These are phyloP conservation scores for Penicillium malachiteum DNA, from an alignment of 495 filamentous ascomycete species.

Conservation along the genomic window DNA sequence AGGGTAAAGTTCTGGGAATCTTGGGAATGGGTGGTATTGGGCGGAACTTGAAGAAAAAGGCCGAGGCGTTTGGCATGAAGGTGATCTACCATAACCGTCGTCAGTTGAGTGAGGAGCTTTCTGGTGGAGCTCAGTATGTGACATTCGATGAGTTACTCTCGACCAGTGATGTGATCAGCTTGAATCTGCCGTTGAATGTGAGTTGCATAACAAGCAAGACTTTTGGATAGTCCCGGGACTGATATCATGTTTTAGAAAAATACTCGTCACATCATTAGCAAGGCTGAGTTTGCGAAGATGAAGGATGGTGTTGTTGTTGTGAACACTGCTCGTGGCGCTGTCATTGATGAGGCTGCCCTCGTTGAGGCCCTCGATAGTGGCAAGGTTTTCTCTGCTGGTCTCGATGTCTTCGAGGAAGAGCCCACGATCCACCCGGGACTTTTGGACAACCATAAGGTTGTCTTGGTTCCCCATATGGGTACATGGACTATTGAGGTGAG, in stretches of 20 bases:
- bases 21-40: slow-evolving; percentile 91
- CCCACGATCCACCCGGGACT: slow-evolving; percentile 63
- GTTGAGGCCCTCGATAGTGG: slow-evolving; percentile 61
- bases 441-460: slow-evolving; percentile 56
- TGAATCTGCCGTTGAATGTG: slow-evolving; percentile 77
- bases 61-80: slow-evolving; percentile 62
- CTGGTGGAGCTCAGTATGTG: slow-evolving; percentile 64
- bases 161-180: slow-evolving; percentile 69
- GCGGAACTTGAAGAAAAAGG: slow-evolving; percentile 54
- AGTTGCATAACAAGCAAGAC: slow-evolving; percentile 20
- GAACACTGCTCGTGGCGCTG: slow-evolving; percentile 67
- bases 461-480: slow-evolving; percentile 69
- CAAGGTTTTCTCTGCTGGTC: slow-evolving; percentile 58
- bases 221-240: neutral
- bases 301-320: slow-evolving; percentile 70
- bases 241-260: slow-evolving; percentile 43
- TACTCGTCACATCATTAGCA: slow-evolving; percentile 66
- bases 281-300: slow-evolving; percentile 63
- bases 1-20: slow-evolving; percentile 68
- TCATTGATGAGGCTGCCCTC: slow-evolving; percentile 71
- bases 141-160: slow-evolving; percentile 65
- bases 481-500: slow-evolving; percentile 65
- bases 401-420: slow-evolving; percentile 72
- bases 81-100: slow-evolving; percentile 68
- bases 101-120: slow-evolving; percentile 52